Evolutionary conservation across 1,284 basidiomycete genomes (phyloP).

Genomic region (Ganoderma sinense): DNA sequence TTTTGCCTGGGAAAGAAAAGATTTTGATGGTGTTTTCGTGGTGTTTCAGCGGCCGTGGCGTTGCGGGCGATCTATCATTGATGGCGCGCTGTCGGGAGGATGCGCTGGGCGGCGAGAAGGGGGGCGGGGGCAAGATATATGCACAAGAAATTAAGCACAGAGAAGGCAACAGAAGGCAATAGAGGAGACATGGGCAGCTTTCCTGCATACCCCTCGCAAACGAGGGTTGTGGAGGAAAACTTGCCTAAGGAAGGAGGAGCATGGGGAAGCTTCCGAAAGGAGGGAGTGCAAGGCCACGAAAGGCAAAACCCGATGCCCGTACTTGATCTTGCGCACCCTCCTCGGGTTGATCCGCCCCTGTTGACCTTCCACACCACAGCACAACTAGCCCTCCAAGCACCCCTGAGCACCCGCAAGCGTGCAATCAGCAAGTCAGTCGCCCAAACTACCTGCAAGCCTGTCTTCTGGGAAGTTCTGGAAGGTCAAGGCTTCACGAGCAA

Average conservation of each 20-base stretch:
- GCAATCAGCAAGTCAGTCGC: neutral
- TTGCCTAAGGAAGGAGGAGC: neutral
- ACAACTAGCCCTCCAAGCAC: too few species aligned
- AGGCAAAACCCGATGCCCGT: neutral
- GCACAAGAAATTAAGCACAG: neutral
- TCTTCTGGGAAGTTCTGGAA: too few species aligned
- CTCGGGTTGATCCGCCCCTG: neutral
- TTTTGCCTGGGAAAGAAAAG: neutral
- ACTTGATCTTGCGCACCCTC: neutral
- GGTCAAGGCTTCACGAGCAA: too few species aligned
- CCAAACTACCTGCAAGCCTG: too few species aligned
- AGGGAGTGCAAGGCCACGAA: neutral
- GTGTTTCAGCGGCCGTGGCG: neutral
- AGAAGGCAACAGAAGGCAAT: neutral
- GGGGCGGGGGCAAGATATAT: neutral
- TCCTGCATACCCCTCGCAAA: neutral
- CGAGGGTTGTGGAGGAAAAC: neutral
- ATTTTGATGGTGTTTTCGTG: neutral
- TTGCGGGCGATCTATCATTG: neutral
- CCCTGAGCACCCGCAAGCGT: neutral
- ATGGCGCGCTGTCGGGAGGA: neutral
- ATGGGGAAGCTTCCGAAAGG: neutral
- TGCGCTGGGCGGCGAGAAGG: neutral
- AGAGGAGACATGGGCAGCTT: neutral
- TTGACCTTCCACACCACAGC: too few species aligned